Base-by-base conservation (phyloP, 176 grass and related monocot genomes). In the Tuctoria greenei region DNA sequence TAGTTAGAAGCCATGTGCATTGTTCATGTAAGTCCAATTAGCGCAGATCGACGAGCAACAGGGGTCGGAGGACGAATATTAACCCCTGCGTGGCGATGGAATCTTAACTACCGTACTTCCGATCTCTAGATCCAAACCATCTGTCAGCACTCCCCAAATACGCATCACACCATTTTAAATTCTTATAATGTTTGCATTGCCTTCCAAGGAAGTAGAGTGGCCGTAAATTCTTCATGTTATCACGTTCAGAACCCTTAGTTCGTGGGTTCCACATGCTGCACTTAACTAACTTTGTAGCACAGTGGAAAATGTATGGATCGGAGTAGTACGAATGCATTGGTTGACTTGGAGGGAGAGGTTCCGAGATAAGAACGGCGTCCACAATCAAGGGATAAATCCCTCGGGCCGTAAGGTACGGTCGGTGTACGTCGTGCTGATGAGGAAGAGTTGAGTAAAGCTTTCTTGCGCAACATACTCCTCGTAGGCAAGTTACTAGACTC, bases 71-170 rank as follows among this genome's bases (percentile, higher is more conserved):
- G 39, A 62, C 42, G 21, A 54, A 54, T 54, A 54, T n/a, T 38
- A 74, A 66, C 58, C 71, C 62, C 49, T 38, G 26, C 75, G 28
- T 40, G 21, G 61, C 26, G 6, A 82, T 6, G 47, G 80, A 74
- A 82, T 82, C 80, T 82, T 82, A 82, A 74, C 71, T 43, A 57
- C 80, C 71, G 62, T 75, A 82, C 71, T 82, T 36, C 55, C 44
- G 43, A 40, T 54, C 24, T 50, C 46, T 41, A 39, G 64, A 84
- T 77, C 56, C 52, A 56, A 49, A 71, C 43, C 21, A 60, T 58
- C 46, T 51, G 67, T 61, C 73, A 55, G 59, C 4, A 43, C 65
- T 26, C 21, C 47, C 18, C 24, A 54, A 60, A 51, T 23, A 16
- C 27, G 52, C 52, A 7, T 3, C 4, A 16, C 6, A 4, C 12